Percentiles rank a stretch among this genome's conserved stretches.
phyloP scores from a whole-genome alignment of 495 filamentous ascomycete species.

The Daldinia loculata region DNA sequence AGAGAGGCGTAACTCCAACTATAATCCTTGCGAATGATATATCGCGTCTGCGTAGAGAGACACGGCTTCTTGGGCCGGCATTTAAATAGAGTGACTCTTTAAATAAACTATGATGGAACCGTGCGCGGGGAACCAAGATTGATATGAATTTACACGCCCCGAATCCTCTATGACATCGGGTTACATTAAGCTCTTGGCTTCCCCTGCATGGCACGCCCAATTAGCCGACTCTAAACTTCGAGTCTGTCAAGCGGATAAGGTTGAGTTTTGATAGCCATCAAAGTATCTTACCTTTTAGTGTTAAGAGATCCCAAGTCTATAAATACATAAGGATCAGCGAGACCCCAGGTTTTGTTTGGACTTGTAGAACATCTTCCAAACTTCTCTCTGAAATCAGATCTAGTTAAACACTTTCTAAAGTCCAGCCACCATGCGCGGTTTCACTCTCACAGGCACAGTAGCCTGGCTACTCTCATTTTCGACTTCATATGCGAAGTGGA shows the following conservation, averaged over 20 bases:
- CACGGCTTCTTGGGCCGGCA: slow-evolving; percentile 28
- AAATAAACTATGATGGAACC: not conserved
- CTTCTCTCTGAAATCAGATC: not conserved
- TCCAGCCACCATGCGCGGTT: slow-evolving; percentile 14
- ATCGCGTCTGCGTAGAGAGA: not conserved
- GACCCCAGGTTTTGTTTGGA: not conserved
- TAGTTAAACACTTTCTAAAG: not conserved
- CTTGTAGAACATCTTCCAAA: not conserved
- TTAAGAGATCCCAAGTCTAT: not conserved
- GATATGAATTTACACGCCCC: slow-evolving; percentile 28
- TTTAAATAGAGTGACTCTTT: slow-evolving; percentile 18
- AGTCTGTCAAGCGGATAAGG: slow-evolving; percentile 15
- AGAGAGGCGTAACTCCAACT: too few relatives aligned
- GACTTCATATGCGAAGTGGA: slow-evolving; percentile 31
- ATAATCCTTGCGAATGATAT: too few relatives aligned
- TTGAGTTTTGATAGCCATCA: not conserved
- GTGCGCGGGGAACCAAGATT: slow-evolving; percentile 25
- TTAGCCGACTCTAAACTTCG: slow-evolving; percentile 31
- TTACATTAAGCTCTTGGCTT: slow-evolving; percentile 31
- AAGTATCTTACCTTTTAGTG: not conserved
- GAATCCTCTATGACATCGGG: slow-evolving; percentile 5
- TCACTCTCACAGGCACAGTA: slow-evolving; percentile 2
- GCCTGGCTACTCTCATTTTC: slow-evolving; percentile 15
- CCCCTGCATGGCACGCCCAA: slow-evolving; percentile 17
- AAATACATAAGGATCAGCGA: slow-evolving; percentile 6